Evolutionary conservation across 257 asterid genomes (phyloP).

Genomic region (Sherardia arvensis): DNA sequence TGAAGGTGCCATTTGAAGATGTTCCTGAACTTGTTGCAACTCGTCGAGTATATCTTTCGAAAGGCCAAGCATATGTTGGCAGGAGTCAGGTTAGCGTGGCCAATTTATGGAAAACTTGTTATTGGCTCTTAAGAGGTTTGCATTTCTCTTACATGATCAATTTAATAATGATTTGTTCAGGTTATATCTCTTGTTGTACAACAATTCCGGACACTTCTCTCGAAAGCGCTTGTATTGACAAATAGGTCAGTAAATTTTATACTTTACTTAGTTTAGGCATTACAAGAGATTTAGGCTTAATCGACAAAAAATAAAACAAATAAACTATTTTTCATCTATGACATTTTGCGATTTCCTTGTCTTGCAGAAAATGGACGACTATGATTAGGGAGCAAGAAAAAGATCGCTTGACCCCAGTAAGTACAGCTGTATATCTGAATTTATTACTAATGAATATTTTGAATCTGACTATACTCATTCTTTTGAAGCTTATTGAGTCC

Average conservation of each 20-base stretch:
- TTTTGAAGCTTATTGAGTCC: constrained; percentile 72
- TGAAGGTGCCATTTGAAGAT: constrained; percentile 95
- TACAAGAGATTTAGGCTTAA: not conserved
- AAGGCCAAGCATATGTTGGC: constrained; percentile 89
- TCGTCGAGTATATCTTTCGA: constrained; percentile 67
- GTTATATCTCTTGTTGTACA: constrained; percentile 75
- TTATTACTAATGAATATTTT: constrained; percentile 9
- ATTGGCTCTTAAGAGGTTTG: constrained; percentile 11
- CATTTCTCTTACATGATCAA: constrained; percentile 13
- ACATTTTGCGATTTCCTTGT: constrained; percentile 11
- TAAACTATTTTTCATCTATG: not conserved
- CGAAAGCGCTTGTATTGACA: constrained; percentile 88
- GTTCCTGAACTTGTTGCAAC: constrained; percentile 87
- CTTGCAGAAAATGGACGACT: constrained; percentile 88
- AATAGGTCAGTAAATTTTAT: constrained; percentile 76
- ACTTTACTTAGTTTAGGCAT: too few species aligned
- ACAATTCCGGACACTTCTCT: constrained; percentile 75
- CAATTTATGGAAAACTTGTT: constrained; percentile 6
- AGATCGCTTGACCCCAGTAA: constrained; percentile 85
- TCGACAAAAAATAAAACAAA: not conserved
- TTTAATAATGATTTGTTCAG: constrained; percentile 29
- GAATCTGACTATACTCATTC: constrained; percentile 25
- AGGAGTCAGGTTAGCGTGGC: constrained; percentile 56
- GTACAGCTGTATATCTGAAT: constrained; percentile 22
- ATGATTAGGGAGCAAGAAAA: constrained; percentile 91